These are phyloP conservation scores for Rhizopogon salebrosus DNA, from an alignment of 768 basidiomycete species.

Conservation along the genomic window DNA sequence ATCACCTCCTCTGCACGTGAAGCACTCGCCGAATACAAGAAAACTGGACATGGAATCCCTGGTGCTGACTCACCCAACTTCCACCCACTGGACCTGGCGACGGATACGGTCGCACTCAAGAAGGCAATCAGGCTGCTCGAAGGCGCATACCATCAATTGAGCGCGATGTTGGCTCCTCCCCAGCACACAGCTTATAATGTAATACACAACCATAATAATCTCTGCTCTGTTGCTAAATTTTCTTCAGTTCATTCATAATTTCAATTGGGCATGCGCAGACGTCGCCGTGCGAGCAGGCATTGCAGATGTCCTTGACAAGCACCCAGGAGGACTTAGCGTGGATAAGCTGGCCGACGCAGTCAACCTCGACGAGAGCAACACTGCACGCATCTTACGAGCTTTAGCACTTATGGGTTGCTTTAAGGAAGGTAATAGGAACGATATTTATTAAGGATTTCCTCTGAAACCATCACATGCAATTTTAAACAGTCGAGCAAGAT, in stretches of 20 bases:
- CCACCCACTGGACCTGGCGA: slow-evolving; percentile 19
- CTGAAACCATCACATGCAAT: too few relatives aligned
- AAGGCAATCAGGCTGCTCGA: slow-evolving; percentile 22
- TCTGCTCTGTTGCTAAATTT: not conserved
- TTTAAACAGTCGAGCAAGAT: slow-evolving; percentile 18
- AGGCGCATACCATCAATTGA: slow-evolving; percentile 22
- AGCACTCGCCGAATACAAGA: slow-evolving; percentile 22
- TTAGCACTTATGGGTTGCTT: slow-evolving; percentile 28
- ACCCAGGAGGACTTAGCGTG: slow-evolving; percentile 25
- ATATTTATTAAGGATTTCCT: not conserved
- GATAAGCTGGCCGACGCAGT: slow-evolving; percentile 20
- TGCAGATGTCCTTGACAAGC: slow-evolving; percentile 19
- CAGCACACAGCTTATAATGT: slow-evolving; percentile 24
- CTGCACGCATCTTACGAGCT: slow-evolving; percentile 23
- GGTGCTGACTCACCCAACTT: slow-evolving; percentile 17
- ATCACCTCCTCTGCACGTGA: not conserved
- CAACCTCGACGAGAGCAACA: slow-evolving; percentile 21
- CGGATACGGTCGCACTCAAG: slow-evolving; percentile 15
- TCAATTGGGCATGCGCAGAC: slow-evolving; percentile 21
- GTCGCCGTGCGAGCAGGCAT: slow-evolving; percentile 20
- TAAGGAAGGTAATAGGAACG: slow-evolving; percentile 17
- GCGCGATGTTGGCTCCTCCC: slow-evolving; percentile 22
- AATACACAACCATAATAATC: not conserved
- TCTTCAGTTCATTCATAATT: slow-evolving; percentile 11
- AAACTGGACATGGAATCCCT: slow-evolving; percentile 15